Evolutionary conservation across 1,139 yeast genomes (phyloP).

Genomic region (Sugiyamaella pinicola): DNA sequence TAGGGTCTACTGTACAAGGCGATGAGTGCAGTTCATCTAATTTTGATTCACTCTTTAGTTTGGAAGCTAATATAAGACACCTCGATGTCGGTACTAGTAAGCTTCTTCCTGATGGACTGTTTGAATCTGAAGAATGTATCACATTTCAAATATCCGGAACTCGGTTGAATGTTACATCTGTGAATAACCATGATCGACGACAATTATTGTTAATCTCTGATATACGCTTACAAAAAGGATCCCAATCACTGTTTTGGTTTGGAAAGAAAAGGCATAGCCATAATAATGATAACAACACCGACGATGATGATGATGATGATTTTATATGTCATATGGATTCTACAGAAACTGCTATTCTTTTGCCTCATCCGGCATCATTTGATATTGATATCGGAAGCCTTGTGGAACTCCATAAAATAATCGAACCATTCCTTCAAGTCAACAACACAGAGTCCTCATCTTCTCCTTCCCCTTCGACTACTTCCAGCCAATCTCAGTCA

Average conservation of each 20-base stretch:
- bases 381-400: constrained; percentile 22
- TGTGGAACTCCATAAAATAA: not conserved
- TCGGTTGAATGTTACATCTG: not conserved
- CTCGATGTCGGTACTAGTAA: constrained; percentile 18
- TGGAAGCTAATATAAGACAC: constrained; percentile 14
- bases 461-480: not conserved
- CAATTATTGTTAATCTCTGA: constrained; percentile 10
- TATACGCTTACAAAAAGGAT: constrained; percentile 1
- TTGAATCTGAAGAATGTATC: constrained; percentile 16
- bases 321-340: constrained; percentile 19
- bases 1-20: not conserved
- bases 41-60: not conserved
- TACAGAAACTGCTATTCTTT: constrained; percentile 22
- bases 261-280: constrained; percentile 3
- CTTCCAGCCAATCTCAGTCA: not conserved
- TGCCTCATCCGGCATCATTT: constrained; percentile 30
- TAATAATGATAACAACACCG: too few relatives aligned
- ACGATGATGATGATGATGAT: constrained; percentile 22
- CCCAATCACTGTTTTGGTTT: constrained; percentile 3
- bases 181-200: not conserved
- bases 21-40: not conserved
- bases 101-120: constrained; percentile 24
- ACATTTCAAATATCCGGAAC: not conserved
- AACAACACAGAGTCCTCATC: not conserved
- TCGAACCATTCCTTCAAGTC: constrained; percentile 23